phyloP scores from a whole-genome alignment of 306 rosid species.

The Mimosa bimucronata region DNA sequence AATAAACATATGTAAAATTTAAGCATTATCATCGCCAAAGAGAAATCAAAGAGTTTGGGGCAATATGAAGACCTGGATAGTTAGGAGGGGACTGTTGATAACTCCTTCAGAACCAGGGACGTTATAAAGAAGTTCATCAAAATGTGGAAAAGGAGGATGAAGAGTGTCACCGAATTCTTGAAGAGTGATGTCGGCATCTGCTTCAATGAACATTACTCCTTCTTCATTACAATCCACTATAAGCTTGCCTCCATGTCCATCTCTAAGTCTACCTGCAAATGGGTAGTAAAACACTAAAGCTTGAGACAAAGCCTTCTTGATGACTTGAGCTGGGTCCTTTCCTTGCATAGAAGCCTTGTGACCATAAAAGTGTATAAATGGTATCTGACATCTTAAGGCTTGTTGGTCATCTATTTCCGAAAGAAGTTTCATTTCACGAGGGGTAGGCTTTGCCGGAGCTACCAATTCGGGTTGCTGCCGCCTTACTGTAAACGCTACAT shows the following conservation, averaged over 20 bases:
- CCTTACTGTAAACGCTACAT: background rate
- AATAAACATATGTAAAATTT: too few species aligned
- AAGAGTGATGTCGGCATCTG: constrained; percentile 47
- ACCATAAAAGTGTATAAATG: background rate
- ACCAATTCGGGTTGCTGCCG: background rate
- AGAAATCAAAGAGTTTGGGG: background rate
- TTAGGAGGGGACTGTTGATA: constrained; percentile 36
- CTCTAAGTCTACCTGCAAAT: too few species aligned
- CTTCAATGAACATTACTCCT: constrained; percentile 53
- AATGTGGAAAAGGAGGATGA: constrained; percentile 43
- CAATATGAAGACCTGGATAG: constrained; percentile 41
- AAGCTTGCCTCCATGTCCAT: too few species aligned
- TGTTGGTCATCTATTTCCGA: background rate
- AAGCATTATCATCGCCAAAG: too few species aligned
- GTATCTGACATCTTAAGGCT: background rate
- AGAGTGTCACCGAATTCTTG: constrained; percentile 35
- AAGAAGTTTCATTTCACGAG: background rate
- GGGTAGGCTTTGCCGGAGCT: background rate
- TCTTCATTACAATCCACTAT: too few species aligned
- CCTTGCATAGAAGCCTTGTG: background rate
- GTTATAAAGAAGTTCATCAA: constrained; percentile 44
- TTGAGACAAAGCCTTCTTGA: background rate
- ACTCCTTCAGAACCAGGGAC: constrained; percentile 34
- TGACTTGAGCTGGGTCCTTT: background rate
- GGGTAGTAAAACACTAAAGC: background rate